Evolutionary conservation across 768 basidiomycete species (phyloP), one percentile per base, ranked within the genome.

Genomic region (Crassisporium funariophilum): DNA sequence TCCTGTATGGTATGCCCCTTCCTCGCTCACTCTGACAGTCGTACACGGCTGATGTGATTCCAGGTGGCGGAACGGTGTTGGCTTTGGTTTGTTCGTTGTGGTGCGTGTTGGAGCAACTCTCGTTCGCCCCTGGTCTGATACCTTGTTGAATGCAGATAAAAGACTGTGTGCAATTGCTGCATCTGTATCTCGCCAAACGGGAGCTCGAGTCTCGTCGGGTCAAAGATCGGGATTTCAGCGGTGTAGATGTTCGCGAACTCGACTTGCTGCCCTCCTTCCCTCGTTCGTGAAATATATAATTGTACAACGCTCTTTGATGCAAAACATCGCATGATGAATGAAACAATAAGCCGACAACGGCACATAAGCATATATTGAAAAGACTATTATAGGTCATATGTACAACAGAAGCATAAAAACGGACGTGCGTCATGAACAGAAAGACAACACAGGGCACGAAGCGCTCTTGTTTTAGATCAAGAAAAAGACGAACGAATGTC

Each of bases 181-280:
- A 90, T 55, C 70, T 88, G 5, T 86, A 79, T 68, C 74, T 90
- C 4, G 74, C 81, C 5, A 86, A 86, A 58, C 82, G 80, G 13
- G 88, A 91, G 58, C 69, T 89, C 4, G 81, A 86, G 59, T 82
- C 79, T 2, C 74, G 88, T 11, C 70, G 72, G 17, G 81, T 91
- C 20, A 86, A 82, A 66, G 86, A 75, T 57, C 76, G 78, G 49
- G 79, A 86, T 34, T 91, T 91, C 59, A 70, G 73, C n/a, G 86
- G 85, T 0, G 78, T 90, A n/a, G 87, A 90, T 56, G 55, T 80
- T 35, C 60, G 66, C 9, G 82, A 80, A 52, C 71, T 90, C 31
- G 87, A 91, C 60, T 73, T 91, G 20, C 75, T 88, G 11, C 69
- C 69, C 4, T 49, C 46, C 5, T 56, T 56, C 33, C n/a, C 10